Evolutionary conservation across 257 asterid genomes (phyloP).

Genomic region (Solanum chiquidenum): DNA sequence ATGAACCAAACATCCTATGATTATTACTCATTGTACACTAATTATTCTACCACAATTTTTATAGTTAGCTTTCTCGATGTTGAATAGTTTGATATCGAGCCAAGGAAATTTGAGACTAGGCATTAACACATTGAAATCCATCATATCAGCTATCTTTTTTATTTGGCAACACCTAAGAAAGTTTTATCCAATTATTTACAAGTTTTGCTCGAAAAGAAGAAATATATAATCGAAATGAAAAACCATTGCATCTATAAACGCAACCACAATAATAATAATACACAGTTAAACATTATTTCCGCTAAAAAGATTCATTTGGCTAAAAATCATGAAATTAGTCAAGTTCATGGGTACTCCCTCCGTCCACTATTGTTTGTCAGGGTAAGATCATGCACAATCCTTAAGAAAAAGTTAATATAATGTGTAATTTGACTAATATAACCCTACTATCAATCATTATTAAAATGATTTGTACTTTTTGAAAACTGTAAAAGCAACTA

Average conservation of each 20-base stretch:
- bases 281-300: not conserved
- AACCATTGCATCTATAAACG: not conserved
- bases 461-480: no score
- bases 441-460: no score
- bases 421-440: no score
- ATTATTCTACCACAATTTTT: not conserved
- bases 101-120: not conserved
- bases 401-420: no score
- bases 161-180: not conserved
- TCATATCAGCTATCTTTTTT: not conserved
- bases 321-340: not conserved
- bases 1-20: not conserved
- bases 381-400: no score
- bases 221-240: not conserved
- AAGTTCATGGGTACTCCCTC: not conserved
- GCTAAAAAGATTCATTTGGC: not conserved
- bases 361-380: no score
- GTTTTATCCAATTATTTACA: not conserved
- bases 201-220: not conserved
- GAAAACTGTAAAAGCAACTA: no score
- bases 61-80: not conserved
- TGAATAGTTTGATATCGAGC: not conserved
- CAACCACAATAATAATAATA: not conserved
- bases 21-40: no score
- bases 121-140: not conserved